Conservation (phyloP, 2,329 filamentous ascomycete species). For the Aureobasidium sp. region DNA sequence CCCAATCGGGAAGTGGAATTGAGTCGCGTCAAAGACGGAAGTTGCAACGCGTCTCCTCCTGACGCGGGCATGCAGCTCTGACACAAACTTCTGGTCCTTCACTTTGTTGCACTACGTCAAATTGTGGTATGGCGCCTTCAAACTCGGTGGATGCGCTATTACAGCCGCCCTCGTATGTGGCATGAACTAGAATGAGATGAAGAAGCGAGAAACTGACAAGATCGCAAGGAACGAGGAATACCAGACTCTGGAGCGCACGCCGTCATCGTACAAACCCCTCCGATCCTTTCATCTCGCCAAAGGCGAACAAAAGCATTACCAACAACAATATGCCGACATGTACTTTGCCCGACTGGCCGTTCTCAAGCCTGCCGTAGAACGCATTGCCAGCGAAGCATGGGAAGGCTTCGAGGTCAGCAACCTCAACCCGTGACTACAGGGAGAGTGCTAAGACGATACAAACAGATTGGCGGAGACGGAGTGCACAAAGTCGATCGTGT, state of each 20-base stretch:
- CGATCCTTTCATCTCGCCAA: slow-evolving; percentile 66
- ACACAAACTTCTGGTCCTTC: neutral
- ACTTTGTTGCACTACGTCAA: neutral
- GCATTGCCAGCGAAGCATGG: slow-evolving; percentile 69
- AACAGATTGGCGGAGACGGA: slow-evolving; percentile 64
- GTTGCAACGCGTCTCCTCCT: slow-evolving; percentile 7
- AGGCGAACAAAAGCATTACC: slow-evolving; percentile 60
- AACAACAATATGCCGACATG: slow-evolving; percentile 96
- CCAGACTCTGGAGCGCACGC: slow-evolving; percentile 44
- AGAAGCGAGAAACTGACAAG: neutral
- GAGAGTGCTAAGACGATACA: neutral
- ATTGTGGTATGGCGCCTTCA: slow-evolving; percentile 14
- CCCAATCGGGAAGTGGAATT: neutral
- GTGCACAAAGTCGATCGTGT: slow-evolving; percentile 78
- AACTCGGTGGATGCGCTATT: slow-evolving; percentile 16
- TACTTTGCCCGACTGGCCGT: slow-evolving; percentile 88
- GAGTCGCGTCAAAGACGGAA: slow-evolving; percentile 5
- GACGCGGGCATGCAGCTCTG: neutral
- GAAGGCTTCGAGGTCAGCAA: slow-evolving; percentile 54
- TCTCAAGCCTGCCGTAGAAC: slow-evolving; percentile 76
- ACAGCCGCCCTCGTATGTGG: slow-evolving; percentile 18
- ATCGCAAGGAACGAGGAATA: slow-evolving; percentile 2
- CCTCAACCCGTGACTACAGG: neutral
- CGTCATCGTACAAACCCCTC: slow-evolving; percentile 65
- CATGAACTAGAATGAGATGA: neutral